Base-by-base conservation (phyloP, 768 basidiomycete species). In the Psilocybe subaeruginosa region DNA sequence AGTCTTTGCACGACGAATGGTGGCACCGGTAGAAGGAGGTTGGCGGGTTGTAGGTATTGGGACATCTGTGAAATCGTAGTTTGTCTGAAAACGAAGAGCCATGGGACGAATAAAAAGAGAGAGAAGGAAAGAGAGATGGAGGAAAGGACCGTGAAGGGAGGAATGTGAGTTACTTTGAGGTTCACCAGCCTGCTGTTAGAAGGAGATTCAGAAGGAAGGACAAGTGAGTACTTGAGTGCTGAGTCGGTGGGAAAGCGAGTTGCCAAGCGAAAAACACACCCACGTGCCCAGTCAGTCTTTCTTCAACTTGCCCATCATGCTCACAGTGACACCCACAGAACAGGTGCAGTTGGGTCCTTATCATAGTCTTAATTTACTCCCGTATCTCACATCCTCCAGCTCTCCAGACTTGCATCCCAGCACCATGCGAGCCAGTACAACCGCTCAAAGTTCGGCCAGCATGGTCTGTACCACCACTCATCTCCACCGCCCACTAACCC, bases 1-100 rank as follows among this genome's bases (percentile, higher is more conserved):
- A 5, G 97, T 99, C 82, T 99, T 99, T 71, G 92, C 93, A 56
- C 96, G 85, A 57, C 90, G 89, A 58, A 95, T 79, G 53, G 90
- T 90, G 50, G 85, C 75, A 48, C 82, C 84, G 31, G 82, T 75
- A 14, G 79, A 72, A 17, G 82, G 81, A 14, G 86, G 81, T 51
- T 81, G 80, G 55, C 86, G 80, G 53, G 82, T 77, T 8, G 88
- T 90, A 31, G 86, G 87, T 59, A 87, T 87, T 64, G 89, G 90
- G 70, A 91, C 82, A 74, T 90, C 87, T 65, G 81, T 77, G 64
- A 78, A 74, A 70, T 80, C 77, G 69, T 81, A 80, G 72, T 81
- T 81, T 61, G 77, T 71, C 73, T 80, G 81, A 66, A 84, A 85
- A 77, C 81, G 83, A 82, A 80, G 77, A 79, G 82, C 78, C 81